These are phyloP conservation scores for Colletotrichum liriopes DNA, from an alignment of 2,329 filamentous ascomycete genomes.

Conservation along the genomic window DNA sequence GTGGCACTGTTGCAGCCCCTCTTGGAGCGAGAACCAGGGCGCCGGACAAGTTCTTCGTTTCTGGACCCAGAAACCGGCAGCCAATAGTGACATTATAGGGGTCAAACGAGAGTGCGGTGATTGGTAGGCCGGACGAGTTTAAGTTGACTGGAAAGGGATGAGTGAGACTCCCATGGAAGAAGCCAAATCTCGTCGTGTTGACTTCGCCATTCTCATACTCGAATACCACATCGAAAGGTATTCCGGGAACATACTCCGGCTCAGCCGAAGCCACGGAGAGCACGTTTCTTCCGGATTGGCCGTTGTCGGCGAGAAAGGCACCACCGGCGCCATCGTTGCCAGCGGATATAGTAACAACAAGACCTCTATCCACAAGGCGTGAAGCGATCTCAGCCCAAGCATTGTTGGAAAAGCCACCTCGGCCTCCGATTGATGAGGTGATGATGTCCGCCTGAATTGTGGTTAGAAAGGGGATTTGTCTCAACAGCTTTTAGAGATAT, in stretches of 20 bases:
- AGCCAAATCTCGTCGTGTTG: constrained; percentile 31
- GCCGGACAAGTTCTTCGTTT: constrained; percentile 56
- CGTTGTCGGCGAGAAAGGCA: constrained; percentile 56
- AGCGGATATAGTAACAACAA: constrained; percentile 57
- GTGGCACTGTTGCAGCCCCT: constrained; percentile 38
- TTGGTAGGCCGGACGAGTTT: constrained; percentile 42
- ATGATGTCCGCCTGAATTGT: constrained; percentile 50
- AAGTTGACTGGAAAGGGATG: constrained; percentile 27
- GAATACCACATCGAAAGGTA: constrained; percentile 38
- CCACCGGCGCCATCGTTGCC: constrained; percentile 60
- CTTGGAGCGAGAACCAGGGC: constrained; percentile 57
- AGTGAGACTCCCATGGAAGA: constrained; percentile 19
- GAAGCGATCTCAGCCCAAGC: constrained; percentile 55
- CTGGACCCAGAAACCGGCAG: constrained; percentile 56
- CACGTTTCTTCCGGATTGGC: constrained; percentile 57
- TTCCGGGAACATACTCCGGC: constrained; percentile 39
- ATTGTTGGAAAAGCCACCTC: constrained; percentile 47
- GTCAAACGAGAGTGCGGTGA: constrained; percentile 48
- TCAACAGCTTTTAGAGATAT: rapidly evolving
- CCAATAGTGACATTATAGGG: constrained; percentile 49
- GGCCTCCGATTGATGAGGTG: constrained; percentile 52
- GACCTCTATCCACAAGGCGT: constrained; percentile 58
- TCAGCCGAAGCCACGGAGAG: constrained; percentile 61
- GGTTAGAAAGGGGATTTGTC: neutral
- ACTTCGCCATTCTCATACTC: constrained; percentile 2